phyloP scores from a whole-genome alignment of 2,329 filamentous ascomycete genomes.

The Clarireedia homoeocarpa region DNA sequence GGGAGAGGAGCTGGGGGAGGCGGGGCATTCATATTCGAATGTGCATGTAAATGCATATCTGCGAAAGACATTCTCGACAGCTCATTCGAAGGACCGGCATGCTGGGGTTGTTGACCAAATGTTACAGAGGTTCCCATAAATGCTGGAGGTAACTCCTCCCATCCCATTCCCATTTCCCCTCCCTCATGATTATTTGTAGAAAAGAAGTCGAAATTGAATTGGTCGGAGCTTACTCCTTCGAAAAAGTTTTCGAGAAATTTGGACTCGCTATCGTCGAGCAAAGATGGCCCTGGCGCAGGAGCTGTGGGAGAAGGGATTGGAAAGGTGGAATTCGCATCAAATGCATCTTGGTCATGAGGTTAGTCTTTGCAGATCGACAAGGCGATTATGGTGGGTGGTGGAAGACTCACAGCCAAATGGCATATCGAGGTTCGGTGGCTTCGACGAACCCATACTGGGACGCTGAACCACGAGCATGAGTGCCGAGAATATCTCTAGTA shows the following conservation, averaged over 20 bases:
- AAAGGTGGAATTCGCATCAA: slow-evolving; percentile 36
- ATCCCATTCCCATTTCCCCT: slow-evolving; percentile 41
- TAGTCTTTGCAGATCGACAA: neutral
- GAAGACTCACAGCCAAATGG: slow-evolving; percentile 59
- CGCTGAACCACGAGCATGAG: slow-evolving; percentile 49
- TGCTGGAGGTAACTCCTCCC: slow-evolving; percentile 53
- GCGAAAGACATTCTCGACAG: slow-evolving; percentile 17
- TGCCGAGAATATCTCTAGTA: too few relatives aligned
- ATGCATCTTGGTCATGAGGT: slow-evolving; percentile 33
- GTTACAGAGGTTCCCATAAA: slow-evolving; percentile 61
- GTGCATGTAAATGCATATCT: slow-evolving; percentile 6
- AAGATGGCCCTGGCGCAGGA: slow-evolving; percentile 54
- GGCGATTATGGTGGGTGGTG: neutral
- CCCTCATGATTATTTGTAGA: slow-evolving; percentile 36
- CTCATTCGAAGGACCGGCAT: slow-evolving; percentile 12
- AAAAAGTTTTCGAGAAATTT: slow-evolving; percentile 52
- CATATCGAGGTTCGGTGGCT: slow-evolving; percentile 46
- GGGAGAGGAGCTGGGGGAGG: slow-evolving; percentile 12
- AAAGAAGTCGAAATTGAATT: slow-evolving; percentile 42
- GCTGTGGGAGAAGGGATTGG: slow-evolving; percentile 49
- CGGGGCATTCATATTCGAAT: slow-evolving; percentile 13
- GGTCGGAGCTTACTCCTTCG: slow-evolving; percentile 43
- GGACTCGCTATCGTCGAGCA: slow-evolving; percentile 55
- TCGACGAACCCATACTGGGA: slow-evolving; percentile 52
- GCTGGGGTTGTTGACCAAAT: slow-evolving; percentile 40